Percentiles rank a stretch among this genome's conserved stretches.
These are phyloP conservation scores for Brachypodium distachyon DNA, from an alignment of 202 grass and related monocot genomes.

Conservation along the genomic window DNA sequence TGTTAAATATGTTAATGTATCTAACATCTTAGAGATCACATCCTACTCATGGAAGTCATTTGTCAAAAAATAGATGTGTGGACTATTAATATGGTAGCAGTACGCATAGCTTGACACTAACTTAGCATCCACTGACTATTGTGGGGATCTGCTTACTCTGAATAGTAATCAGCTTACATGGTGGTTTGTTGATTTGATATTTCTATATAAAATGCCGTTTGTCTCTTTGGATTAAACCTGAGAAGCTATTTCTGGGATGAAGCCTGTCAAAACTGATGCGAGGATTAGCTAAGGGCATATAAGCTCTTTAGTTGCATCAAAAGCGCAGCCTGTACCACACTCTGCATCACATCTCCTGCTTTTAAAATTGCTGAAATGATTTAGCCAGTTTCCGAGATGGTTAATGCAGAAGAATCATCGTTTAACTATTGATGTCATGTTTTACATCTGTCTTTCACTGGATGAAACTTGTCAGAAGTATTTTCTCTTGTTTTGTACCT, in stretches of 20 bases:
- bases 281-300: background rate
- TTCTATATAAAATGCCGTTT: background rate
- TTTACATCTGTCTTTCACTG: constrained; percentile 8
- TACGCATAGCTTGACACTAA: constrained; percentile 5
- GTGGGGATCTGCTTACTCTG: background rate
- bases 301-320: background rate
- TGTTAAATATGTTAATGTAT: background rate
- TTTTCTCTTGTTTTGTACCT: background rate
- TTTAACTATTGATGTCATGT: background rate
- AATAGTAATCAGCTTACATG: background rate
- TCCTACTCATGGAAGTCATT: constrained; percentile 2
- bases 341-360: background rate
- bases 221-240: background rate
- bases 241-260: background rate
- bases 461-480: background rate
- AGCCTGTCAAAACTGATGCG: constrained; percentile 6
- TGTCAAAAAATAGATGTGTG: too few relatives aligned
- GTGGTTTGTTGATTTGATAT: background rate
- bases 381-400: background rate
- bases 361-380: background rate
- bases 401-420: background rate
- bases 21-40: background rate
- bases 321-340: background rate
- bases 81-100: too few relatives aligned
- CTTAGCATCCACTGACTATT: background rate